Evolutionary conservation across 257 asterid genomes (phyloP), one percentile per base, ranked within the genome.

Genomic region (Plectranthus barbatus): DNA sequence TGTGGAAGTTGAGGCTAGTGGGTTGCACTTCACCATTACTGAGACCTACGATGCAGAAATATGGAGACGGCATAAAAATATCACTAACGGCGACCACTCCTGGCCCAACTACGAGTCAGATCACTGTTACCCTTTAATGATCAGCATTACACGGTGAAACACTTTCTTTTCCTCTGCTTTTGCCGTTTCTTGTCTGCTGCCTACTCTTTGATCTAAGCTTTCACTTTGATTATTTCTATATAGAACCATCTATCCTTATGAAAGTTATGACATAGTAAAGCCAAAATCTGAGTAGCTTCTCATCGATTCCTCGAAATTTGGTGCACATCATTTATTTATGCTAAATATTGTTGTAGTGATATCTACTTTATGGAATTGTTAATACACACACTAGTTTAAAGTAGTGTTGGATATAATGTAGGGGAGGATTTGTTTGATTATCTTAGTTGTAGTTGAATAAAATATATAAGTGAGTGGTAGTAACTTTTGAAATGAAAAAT

Each of bases 81-180:
- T 81, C 34, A 34, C 72, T 11, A 13, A 63, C 0, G 97, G 95
- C 3, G 90, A 80, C 57, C 65, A 56, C 33, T 83, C 91, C 7
- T 92, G 98, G 98, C 86, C 95, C 58, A 89, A 82, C 81, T 92
- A 92, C 48, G 98, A 89, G 66, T 57, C 78, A 31, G 87, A 86
- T 67, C 97, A 92, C 74, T 86, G 98, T 72, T 92, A 92, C 80
- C 95, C 97, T 60, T 81, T 89, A 56, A 62, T 92, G 79, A 37
- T 89, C 76, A 74, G 72, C 64, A 83, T 91, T 52, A 78, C 82
- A 17, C 60, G 71, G 53, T 84, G 64, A 80, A 73, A 60, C 44
- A n/a, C n/a, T n/a, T n/a, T n/a, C n/a, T n/a, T 60, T 48, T 21
- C 1, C n/a, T 2, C 23, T 6, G 26, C 18, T 62, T 74, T 72